These are phyloP conservation scores for Durusdinium trenchii DNA, from an alignment of 73 alveolate species.

Conservation along the genomic window DNA sequence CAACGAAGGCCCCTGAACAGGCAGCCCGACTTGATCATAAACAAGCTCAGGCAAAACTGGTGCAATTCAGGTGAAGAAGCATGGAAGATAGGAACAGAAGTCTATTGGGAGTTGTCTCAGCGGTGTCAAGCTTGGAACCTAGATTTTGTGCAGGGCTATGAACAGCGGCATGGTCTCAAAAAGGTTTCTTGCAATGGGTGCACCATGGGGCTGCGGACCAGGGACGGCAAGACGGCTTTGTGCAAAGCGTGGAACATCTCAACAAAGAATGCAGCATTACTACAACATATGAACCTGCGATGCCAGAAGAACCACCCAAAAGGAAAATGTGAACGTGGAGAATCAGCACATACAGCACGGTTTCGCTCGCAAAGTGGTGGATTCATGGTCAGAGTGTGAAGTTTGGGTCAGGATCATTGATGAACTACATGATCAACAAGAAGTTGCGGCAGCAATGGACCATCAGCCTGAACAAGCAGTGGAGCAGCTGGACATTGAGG, in stretches of 20 bases:
- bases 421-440: background rate
- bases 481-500: background rate
- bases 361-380: background rate
- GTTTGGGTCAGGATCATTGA: background rate
- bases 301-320: background rate
- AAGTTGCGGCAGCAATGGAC: slow-evolving; percentile 4
- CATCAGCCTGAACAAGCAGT: no score
- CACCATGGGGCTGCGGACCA: background rate
- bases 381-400: background rate
- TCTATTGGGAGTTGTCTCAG: slow-evolving; percentile 1
- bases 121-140: background rate
- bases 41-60: background rate
- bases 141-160: background rate
- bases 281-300: background rate
- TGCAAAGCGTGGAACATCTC: slow-evolving; percentile 1
- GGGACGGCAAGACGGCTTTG: background rate
- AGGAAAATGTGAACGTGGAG: background rate
- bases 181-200: background rate
- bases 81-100: background rate
- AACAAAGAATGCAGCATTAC: background rate
- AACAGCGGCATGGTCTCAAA: background rate
- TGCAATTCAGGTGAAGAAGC: background rate
- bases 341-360: slow-evolving; percentile 39
- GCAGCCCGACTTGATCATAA: background rate
- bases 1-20: background rate